Percentiles rank a stretch among this genome's conserved stretches.
Conservation (phyloP, 2,329 filamentous ascomycete genomes). For the Akanthomyces lecanii region DNA sequence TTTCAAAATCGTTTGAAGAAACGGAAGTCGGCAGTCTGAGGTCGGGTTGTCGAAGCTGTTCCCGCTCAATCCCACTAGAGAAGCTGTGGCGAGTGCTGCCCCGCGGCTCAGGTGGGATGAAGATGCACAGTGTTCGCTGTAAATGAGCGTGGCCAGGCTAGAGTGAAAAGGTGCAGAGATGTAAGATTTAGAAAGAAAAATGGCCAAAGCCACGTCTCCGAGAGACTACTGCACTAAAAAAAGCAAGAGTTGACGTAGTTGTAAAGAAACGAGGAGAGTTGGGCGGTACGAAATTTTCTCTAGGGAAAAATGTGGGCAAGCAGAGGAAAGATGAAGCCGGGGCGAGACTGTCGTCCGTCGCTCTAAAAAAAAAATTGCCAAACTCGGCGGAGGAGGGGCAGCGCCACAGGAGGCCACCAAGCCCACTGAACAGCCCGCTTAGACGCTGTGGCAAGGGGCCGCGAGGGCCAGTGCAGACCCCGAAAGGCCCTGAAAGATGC, state of each 20-base stretch:
- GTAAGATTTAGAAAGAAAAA: neutral
- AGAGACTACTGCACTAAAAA: neutral
- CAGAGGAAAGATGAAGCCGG: neutral
- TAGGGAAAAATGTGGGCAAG: constrained; percentile 2
- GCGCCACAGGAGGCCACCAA: neutral
- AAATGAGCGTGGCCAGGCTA: neutral
- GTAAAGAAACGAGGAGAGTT: neutral
- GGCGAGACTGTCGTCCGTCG: neutral
- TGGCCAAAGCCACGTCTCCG: constrained; percentile 3
- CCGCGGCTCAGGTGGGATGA: constrained; percentile 9
- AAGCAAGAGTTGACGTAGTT: neutral
- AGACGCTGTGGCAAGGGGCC: neutral
- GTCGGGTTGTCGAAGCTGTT: neutral
- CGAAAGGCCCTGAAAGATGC: neutral
- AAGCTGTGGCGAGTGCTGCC: constrained; percentile 4
- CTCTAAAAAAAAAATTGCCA: constrained; percentile 12
- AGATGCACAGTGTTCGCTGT: constrained; percentile 1
- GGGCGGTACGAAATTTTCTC: constrained; percentile 12
- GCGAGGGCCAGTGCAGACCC: neutral
- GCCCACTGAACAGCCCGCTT: neutral
- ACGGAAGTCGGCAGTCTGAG: neutral
- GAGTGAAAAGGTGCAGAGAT: neutral
- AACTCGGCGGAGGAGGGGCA: constrained; percentile 2
- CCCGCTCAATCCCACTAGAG: neutral
- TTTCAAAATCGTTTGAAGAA: neutral